Evolutionary conservation across 495 filamentous ascomycete species (phyloP), one percentile per base, ranked within the genome.

Genomic region (Patellaria atrata): DNA sequence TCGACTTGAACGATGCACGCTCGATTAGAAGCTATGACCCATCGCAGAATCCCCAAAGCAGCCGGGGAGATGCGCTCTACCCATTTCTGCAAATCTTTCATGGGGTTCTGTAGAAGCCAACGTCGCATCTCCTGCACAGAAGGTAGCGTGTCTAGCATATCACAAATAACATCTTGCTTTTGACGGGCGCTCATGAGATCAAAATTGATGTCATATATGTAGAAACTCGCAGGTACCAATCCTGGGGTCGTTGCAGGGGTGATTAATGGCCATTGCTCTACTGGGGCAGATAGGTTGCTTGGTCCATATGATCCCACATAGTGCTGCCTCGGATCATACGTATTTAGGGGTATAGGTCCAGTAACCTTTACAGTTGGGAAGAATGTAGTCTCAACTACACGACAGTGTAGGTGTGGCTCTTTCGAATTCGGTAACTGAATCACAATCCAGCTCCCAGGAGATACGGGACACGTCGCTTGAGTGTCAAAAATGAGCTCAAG

Each of bases 1-100:
- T 73, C 67, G 27, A 79, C 68, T 43, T 84, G 74, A 29, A 82
- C 63, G 35, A 96, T 92, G 43, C 75, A 87, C 2, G 86, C 89
- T 23, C 82, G 64, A 48, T 93, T 93, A 0, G 84, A 92, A 1
- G 83, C 81, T 34, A 96, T 75, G 41, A 96, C 81, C 87, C 87
- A 94, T 38, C 79, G 68, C 12, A 94, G 61, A 4, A 91, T 49
- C 18, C 73, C 70, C 4, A 82, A 51, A 2, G 79, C 72, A 5
- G 79, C 63, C 3, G 74, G 77, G 1, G 73, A 69, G 8, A 93
- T 64, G 11, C 63, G 61, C 0, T 70, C 60, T 1, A 56, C 48
- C 79, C 82, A 91, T 8, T 58, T 55, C 16, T 59, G 56, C 16
- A 93, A 59, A 24, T 59, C 26, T 56, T 58, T 14, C 43, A 56